Conservation (phyloP, 192 early-diverging fungal genomes). For the Backusella mclennaniae region DNA sequence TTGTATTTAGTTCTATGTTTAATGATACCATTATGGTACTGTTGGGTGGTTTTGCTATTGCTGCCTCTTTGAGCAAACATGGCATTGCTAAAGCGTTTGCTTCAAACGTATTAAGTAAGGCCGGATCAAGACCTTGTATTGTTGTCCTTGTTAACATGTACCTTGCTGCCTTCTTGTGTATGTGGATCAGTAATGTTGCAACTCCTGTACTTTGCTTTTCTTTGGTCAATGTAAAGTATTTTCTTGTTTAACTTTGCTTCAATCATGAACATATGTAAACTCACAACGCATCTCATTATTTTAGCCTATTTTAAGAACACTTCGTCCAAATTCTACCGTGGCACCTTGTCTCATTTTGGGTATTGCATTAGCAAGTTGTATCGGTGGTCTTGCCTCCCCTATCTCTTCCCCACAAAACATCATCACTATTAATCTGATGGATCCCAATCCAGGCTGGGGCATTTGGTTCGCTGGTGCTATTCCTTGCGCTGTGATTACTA, state of each 20-base stretch:
- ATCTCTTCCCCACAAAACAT: constrained; percentile 79
- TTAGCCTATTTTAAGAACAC: constrained; percentile 68
- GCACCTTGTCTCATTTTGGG: constrained; percentile 66
- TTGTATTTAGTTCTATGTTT: constrained; percentile 72
- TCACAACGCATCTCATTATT: not conserved
- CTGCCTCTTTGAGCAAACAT: constrained; percentile 68
- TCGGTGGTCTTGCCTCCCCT: constrained; percentile 76
- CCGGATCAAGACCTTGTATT: constrained; percentile 57
- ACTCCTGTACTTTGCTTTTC: constrained; percentile 76
- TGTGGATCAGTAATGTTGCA: constrained; percentile 82
- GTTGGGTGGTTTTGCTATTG: constrained; percentile 70
- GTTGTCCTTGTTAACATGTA: constrained; percentile 76
- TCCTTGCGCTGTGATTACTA: constrained; percentile 61
- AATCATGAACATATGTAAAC: not conserved
- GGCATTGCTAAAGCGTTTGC: constrained; percentile 68
- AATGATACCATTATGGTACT: constrained; percentile 71
- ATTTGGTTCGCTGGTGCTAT: constrained; percentile 64
- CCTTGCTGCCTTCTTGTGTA: constrained; percentile 66
- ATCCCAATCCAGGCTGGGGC: constrained; percentile 61
- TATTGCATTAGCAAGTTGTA: constrained; percentile 68
- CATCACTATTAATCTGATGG: constrained; percentile 69
- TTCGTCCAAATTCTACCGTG: constrained; percentile 55
- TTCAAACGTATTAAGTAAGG: constrained; percentile 56
- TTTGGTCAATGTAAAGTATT: constrained; percentile 29
- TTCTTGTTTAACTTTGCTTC: not conserved